Evolutionary conservation across 306 rosid species (phyloP).

Genomic region (Coriaria nepalensis): DNA sequence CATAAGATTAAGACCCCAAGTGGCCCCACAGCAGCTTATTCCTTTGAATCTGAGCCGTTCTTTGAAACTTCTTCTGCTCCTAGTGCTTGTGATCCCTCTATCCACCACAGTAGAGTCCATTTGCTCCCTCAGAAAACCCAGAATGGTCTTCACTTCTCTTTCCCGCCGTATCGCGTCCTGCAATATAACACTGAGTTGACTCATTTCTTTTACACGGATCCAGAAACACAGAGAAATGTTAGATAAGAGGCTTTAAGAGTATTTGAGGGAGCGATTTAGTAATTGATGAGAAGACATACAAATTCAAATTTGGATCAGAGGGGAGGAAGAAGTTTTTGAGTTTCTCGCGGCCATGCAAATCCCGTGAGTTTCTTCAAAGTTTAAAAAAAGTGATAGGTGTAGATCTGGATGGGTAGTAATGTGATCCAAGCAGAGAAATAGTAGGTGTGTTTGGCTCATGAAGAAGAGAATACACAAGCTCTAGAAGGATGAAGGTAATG

Average conservation of each 20-base stretch:
- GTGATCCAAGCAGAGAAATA: slow-evolving; percentile 2
- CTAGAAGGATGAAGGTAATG: no score
- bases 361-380: slow-evolving; percentile 51
- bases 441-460: no score
- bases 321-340: not conserved
- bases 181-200: slow-evolving; percentile 60
- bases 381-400: slow-evolving; percentile 1
- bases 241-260: no score
- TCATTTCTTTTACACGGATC: slow-evolving; percentile 28
- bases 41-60: slow-evolving; percentile 62
- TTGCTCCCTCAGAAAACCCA: slow-evolving; percentile 49
- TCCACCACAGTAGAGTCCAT: slow-evolving; percentile 39
- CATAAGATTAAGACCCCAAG: slow-evolving; percentile 35
- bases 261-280: not conserved
- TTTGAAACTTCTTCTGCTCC: slow-evolving; percentile 48
- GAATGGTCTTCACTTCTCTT: slow-evolving; percentile 48
- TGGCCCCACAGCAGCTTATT: slow-evolving; percentile 76
- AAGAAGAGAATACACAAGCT: no score
- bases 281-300: slow-evolving; percentile 9
- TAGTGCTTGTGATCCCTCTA: slow-evolving; percentile 1
- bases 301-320: slow-evolving; percentile 16
- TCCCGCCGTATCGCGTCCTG: slow-evolving; percentile 57
- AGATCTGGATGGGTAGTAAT: not conserved
- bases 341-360: slow-evolving; percentile 21
- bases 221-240: not conserved